Conservation (phyloP, 495 filamentous ascomycete species). For the Lasiosphaeria hispida region DNA sequence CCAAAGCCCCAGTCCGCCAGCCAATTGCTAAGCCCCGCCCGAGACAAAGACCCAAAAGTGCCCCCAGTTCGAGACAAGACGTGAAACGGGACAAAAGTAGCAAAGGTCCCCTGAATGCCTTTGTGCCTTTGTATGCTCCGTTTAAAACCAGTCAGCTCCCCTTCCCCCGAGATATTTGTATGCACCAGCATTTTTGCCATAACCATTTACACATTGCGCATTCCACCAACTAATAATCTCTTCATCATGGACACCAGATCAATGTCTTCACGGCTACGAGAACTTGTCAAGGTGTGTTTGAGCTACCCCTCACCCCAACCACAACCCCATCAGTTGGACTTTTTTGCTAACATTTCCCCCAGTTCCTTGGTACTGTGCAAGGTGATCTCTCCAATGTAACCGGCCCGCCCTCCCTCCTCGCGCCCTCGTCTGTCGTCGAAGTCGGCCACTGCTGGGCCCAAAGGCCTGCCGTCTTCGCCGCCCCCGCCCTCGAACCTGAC, state of each 20-base stretch:
- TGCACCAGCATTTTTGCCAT: no score
- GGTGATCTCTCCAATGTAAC: slow-evolving; percentile 84
- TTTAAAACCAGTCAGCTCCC: no score
- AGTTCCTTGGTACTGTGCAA: slow-evolving; percentile 81
- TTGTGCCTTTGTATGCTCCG: no score
- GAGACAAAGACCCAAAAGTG: no score
- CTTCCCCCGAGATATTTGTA: no score
- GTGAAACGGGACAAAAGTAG: no score
- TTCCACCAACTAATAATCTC: no score
- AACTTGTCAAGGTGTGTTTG: slow-evolving; percentile 19
- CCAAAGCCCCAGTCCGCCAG: no score
- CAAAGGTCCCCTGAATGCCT: no score
- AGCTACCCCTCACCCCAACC: background rate
- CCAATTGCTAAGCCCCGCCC: no score
- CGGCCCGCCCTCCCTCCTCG: slow-evolving; percentile 81
- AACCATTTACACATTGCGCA: background rate
- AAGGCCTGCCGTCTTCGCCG: slow-evolving; percentile 74
- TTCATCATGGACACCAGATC: slow-evolving; percentile 18
- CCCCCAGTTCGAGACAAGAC: no score
- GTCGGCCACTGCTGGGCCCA: slow-evolving; percentile 88
- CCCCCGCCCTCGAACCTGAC: slow-evolving; percentile 69
- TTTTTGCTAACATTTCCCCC: background rate
- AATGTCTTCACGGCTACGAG: slow-evolving; percentile 16
- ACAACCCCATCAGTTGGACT: background rate
- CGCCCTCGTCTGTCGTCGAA: slow-evolving; percentile 74